Conservation (phyloP, 768 basidiomycete species). For the Dendrothele bispora region DNA sequence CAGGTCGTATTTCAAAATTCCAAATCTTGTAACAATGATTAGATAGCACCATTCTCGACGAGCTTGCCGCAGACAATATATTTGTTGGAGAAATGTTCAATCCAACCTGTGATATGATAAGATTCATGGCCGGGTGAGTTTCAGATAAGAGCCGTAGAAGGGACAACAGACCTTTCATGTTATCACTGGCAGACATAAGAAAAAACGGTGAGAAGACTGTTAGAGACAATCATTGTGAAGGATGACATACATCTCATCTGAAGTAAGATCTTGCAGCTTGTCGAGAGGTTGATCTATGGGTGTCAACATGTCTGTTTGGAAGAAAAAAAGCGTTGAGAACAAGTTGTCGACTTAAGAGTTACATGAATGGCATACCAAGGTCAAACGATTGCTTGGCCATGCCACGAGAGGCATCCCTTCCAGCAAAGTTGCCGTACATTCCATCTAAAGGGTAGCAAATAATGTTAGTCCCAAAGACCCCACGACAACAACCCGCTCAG, state of each 20-base stretch:
- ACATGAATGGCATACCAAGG: conserved; percentile 53
- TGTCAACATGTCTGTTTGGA: conserved; percentile 79
- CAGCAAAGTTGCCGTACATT: conserved; percentile 97
- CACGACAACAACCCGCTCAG: too few species aligned
- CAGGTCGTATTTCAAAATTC: too few species aligned
- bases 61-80: conserved; percentile 90
- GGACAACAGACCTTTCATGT: conserved; percentile 76
- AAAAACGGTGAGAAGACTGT: conserved; percentile 11
- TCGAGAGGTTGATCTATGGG: conserved; percentile 86
- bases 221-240: conserved; percentile 1
- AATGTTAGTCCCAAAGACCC: neutral
- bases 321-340: neutral
- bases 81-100: conserved; percentile 90
- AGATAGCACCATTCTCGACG: conserved; percentile 72
- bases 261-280: conserved; percentile 73
- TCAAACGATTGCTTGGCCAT: conserved; percentile 99
- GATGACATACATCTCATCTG: conserved; percentile 75
- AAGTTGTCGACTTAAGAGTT: neutral
- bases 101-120: conserved; percentile 64
- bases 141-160: conserved; percentile 1
- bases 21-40: too few species aligned
- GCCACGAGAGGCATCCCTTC: conserved; percentile 91
- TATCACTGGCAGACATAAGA: conserved; percentile 58
- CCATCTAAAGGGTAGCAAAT: conserved; percentile 55
- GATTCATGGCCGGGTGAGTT: conserved; percentile 1